Percentiles rank a stretch among this genome's conserved stretches.
phyloP scores from a whole-genome alignment of 805 yeast genomes.

The Zygoascus ofunaensis region DNA sequence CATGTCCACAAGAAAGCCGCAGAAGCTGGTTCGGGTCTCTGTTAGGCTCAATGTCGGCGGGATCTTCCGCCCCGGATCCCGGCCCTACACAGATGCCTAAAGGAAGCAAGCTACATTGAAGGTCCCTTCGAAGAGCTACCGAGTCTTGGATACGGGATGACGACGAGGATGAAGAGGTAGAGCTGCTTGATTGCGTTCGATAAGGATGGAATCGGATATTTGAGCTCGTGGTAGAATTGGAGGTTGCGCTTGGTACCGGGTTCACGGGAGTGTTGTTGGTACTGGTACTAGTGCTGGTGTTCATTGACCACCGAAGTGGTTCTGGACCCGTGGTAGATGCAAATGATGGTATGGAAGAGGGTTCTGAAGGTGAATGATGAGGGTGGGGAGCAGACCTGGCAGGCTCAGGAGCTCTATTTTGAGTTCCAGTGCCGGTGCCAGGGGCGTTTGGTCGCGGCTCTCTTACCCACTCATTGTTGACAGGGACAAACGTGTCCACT shows the following conservation, averaged over 20 bases:
- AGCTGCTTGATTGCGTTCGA: slow-evolving; percentile 5
- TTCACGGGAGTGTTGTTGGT: not conserved
- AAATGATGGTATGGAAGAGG: not conserved
- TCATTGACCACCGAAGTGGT: too few species aligned
- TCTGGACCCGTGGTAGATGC: not conserved
- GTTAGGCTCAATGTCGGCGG: not conserved
- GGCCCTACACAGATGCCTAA: slow-evolving; percentile 20
- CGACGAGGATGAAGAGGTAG: too few species aligned
- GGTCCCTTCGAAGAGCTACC: slow-evolving; percentile 9
- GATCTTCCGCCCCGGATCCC: not conserved
- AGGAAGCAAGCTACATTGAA: slow-evolving; percentile 21
- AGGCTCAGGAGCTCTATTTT: not conserved
- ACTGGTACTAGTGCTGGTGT: not conserved
- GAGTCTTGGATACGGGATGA: not conserved
- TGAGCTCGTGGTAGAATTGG: not conserved
- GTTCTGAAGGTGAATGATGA: not conserved
- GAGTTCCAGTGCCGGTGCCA: not conserved
- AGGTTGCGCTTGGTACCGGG: not conserved
- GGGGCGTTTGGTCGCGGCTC: not conserved
- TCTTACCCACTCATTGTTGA: not conserved
- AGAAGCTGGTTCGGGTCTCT: slow-evolving; percentile 8
- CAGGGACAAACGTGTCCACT: not conserved
- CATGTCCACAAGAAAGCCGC: slow-evolving; percentile 25
- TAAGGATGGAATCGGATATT: slow-evolving; percentile 21
- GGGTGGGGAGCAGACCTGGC: not conserved